Base-by-base conservation (phyloP, 768 basidiomycete species). In the Trichaptum fuscoviolaceum region DNA sequence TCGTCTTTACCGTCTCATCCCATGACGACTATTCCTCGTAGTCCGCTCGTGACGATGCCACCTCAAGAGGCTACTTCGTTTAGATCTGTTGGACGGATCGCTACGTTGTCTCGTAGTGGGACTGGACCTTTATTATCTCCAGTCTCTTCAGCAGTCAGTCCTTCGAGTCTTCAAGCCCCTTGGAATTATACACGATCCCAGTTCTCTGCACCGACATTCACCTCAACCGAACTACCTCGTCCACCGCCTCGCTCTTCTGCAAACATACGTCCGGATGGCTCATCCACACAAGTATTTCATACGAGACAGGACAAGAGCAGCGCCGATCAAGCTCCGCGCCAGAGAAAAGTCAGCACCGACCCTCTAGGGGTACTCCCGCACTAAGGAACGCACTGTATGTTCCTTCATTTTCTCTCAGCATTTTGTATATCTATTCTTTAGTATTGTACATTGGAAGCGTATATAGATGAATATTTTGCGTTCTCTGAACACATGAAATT, bases 171-270 rank as follows among this genome's bases (percentile, higher is more conserved):
- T 26, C 65, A 72, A 23, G 84, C 84, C 27, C 85, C 87, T 18
- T 87, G 86, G 86, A 84, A 84, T 67, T 78, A 85, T 70, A 86
- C 86, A 23, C 80, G 74, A 62, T 86, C 86, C 7, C 78, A 74
- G 66, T 87, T 87, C 73, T 70, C 76, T 34, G 65, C 25, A 64
- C 69, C 71, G 64, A 65, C 71, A 63, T 70, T 82, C 58, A 74
- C 79, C 12, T 71, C 81, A 24, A 77, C 80, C 23, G 73, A 82
- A 57, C 77, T 88, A 66, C 85, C 87, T 24, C 81, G 83, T 35
- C 73, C 79, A 17, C 84, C 87, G 58, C 81, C 87, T 64, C 78
- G 80, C 62, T 79, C 85, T 30, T 81, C 86, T 66, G 30, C 69
- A 23, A 57, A 27, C 24, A 36, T 61, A 9, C 34, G 52, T 57